Conservation (phyloP, 2,329 filamentous ascomycete species). For the Plectosphaerella sp. region DNA sequence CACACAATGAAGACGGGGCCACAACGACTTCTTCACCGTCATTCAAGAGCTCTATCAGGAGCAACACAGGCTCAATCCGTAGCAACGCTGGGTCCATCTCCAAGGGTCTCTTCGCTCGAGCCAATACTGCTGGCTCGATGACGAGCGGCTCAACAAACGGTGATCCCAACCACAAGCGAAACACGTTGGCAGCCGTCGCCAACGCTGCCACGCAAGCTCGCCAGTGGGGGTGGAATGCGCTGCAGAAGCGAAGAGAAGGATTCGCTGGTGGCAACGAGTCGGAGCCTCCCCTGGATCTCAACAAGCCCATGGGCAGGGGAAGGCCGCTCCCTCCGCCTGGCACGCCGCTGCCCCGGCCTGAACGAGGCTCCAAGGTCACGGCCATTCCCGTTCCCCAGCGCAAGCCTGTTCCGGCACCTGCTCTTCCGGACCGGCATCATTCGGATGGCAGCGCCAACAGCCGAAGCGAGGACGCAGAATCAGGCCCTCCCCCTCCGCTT, state of each 20-base stretch:
- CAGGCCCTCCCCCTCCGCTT: constrained; percentile 37
- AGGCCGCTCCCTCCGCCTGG: constrained; percentile 79
- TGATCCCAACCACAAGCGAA: constrained; percentile 36
- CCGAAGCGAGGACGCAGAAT: constrained; percentile 19
- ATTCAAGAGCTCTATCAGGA: constrained; percentile 30
- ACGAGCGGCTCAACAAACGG: constrained; percentile 29
- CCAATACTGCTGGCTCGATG: constrained; percentile 28
- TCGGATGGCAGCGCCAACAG: constrained; percentile 6
- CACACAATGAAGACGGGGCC: constrained; percentile 21
- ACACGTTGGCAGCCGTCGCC: constrained; percentile 49
- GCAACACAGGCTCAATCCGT: constrained; percentile 23
- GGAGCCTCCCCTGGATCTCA: constrained; percentile 34
- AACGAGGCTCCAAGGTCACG: constrained; percentile 54
- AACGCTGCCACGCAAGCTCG: constrained; percentile 52
- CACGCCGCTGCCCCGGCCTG: constrained; percentile 68
- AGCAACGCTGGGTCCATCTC: constrained; percentile 33
- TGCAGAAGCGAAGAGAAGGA: constrained; percentile 44
- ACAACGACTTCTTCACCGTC: constrained; percentile 5
- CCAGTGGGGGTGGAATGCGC: constrained; percentile 55
- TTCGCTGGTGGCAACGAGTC: constrained; percentile 17
- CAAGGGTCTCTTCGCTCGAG: constrained; percentile 35
- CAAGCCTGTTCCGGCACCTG: constrained; percentile 47
- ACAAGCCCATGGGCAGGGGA: constrained; percentile 75
- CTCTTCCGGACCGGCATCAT: constrained; percentile 10
- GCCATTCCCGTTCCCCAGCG: constrained; percentile 52